Base-by-base conservation (phyloP, 2,329 filamentous ascomycete species). In the Fusarium verrucosum region DNA sequence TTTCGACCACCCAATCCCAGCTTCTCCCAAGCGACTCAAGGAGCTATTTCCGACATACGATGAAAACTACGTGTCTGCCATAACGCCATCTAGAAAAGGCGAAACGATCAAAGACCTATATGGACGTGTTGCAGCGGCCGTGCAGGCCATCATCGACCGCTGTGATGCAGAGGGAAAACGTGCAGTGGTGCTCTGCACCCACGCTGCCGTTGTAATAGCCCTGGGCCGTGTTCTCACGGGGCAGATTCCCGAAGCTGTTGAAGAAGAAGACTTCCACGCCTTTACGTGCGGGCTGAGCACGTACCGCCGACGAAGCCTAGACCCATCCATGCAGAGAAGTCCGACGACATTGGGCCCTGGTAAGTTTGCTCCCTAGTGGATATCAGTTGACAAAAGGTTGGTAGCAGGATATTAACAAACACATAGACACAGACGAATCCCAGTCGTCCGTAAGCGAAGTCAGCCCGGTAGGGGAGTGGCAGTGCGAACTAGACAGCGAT, bases 121-220 rank as follows among this genome's bases (percentile, higher is more conserved):
- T 75, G 85, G 92, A 70, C 89, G 95, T 35, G 83, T 94, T 25
- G 90, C 91, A 5, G 87, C 86, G 41, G 86, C 89, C 3, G 78
- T 96, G 37, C 80, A 85, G 38, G 84, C 83, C 42, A 87, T 97
- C 67, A 89, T 97, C 67, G 82, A 84, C 25, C 84, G 87, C 50
- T 88, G 92, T 58, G 93, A 97, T 73, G 76, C 77, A n/a, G 83
- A 90, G 44, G 86, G 87, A n/a, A 81, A 85, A 35, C 87, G 85
- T 70, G 85, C 91, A 0, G 83, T 97, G 22, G 77, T 97, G 36
- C 83, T 99, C 35, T 97, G 92, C 78, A 90, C 92, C 2, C 95
- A 99, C 79, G 95, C 95, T 2, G 95, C 95, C 5, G 87, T 89
- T 11, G 85, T 98, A 71, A 97, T 99, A 74, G 90, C 91, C 10